phyloP scores from a whole-genome alignment of 1,284 basidiomycete species.

The Trichosporon ovoides region DNA sequence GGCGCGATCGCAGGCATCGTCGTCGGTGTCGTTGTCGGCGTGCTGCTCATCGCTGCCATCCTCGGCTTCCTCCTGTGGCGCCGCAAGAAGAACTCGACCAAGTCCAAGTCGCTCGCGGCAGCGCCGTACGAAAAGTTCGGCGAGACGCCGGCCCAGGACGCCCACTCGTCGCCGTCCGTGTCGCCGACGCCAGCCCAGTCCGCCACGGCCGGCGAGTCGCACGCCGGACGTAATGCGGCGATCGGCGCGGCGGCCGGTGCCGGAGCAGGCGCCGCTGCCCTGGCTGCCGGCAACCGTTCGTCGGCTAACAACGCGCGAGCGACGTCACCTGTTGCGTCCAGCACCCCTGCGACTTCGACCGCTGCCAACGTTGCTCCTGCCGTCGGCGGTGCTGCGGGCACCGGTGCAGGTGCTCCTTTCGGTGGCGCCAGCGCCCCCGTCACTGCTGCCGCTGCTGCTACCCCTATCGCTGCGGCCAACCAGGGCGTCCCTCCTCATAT shows the following conservation, averaged over 20 bases:
- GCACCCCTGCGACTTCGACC: not conserved
- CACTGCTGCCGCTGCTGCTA: conserved; percentile 2
- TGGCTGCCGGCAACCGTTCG: not conserved
- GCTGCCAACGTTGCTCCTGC: not conserved
- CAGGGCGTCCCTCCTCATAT: no score
- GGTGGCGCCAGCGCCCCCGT: not conserved
- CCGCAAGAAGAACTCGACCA: conserved; percentile 15
- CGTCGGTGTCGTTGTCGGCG: conserved; percentile 38
- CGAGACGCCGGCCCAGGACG: not conserved
- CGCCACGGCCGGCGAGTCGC: not conserved
- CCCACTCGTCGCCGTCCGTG: not conserved
- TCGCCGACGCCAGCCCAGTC: not conserved
- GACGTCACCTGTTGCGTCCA: conserved; percentile 2
- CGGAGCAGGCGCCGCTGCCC: not conserved
- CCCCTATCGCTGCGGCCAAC: not conserved
- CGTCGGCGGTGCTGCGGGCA: no score
- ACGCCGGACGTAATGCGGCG: conserved; percentile 2
- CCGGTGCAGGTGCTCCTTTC: conserved; percentile 2
- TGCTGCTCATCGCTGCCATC: conserved; percentile 33
- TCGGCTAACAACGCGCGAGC: not conserved
- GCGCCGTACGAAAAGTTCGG: conserved; percentile 3
- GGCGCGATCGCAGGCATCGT: conserved; percentile 45
- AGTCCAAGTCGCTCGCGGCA: not conserved
- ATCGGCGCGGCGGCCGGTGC: conserved; percentile 3
- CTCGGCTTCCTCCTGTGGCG: conserved; percentile 29